These are phyloP conservation scores for Phytophthora brassicae DNA, from an alignment of 352 stramenopile genomes.

Conservation along the genomic window DNA sequence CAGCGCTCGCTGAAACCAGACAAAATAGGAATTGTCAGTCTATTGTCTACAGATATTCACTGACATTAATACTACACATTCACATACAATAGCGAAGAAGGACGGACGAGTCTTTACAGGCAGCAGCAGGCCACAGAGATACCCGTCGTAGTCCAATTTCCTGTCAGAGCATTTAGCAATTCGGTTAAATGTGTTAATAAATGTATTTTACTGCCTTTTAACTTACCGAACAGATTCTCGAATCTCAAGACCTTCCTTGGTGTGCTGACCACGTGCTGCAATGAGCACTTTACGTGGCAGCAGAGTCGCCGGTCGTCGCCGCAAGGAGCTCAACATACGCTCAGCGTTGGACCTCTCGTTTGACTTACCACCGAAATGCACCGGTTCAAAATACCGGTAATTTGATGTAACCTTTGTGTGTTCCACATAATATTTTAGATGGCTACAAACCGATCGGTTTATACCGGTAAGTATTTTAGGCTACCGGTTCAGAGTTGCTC, in stretches of 20 bases:
- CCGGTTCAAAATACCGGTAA: neutral
- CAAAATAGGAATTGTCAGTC: neutral
- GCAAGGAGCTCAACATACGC: slow-evolving; percentile 30
- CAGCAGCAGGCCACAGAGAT: slow-evolving; percentile 71
- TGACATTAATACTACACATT: neutral
- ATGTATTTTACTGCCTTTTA: neutral
- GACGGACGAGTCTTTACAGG: slow-evolving; percentile 58
- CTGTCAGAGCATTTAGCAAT: slow-evolving; percentile 36
- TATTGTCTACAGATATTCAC: neutral
- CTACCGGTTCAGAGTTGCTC: no score
- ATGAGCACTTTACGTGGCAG: slow-evolving; percentile 12
- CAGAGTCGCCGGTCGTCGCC: slow-evolving; percentile 9
- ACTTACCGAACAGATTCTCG: slow-evolving; percentile 49
- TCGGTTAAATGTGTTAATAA: neutral
- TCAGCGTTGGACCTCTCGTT: slow-evolving; percentile 21
- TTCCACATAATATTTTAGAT: neutral
- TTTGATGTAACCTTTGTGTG: neutral
- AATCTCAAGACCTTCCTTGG: slow-evolving; percentile 30
- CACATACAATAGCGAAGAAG: slow-evolving; percentile 82
- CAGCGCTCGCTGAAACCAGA: slow-evolving; percentile 76
- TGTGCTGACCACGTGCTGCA: slow-evolving; percentile 22
- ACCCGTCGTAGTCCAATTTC: slow-evolving; percentile 87
- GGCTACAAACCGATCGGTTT: neutral
- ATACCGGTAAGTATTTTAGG: no score
- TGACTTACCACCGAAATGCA: slow-evolving; percentile 19